Conservation (phyloP, 2,329 filamentous ascomycete genomes). For the Aspergillus uvarum region DNA sequence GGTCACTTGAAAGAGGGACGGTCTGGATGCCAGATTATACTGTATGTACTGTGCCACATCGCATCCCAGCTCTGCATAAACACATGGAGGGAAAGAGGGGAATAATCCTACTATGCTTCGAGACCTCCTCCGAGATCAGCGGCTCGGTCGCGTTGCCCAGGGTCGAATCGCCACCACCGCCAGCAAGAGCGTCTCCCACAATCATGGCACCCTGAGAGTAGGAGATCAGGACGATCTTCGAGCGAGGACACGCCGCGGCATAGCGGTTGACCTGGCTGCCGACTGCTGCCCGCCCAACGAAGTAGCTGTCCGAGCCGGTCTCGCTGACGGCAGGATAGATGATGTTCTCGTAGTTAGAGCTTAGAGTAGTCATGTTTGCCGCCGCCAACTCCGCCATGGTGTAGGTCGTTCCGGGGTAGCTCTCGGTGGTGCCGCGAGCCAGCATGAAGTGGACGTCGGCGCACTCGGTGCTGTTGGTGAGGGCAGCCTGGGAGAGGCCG, state of each 20-base stretch:
- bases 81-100: no score
- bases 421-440: neutral
- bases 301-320: neutral
- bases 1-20: no score
- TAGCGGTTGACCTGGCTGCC: neutral
- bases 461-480: neutral
- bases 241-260: neutral
- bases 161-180: neutral
- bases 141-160: neutral
- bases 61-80: no score
- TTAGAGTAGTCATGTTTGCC: neutral
- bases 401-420: neutral
- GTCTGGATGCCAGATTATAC: no score
- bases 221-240: neutral
- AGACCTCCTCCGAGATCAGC: neutral
- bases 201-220: conserved; percentile 1
- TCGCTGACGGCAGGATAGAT: neutral
- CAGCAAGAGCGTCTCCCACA: neutral
- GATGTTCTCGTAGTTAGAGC: neutral
- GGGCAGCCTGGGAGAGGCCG: no score
- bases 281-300: neutral
- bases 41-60: no score
- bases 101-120: neutral
- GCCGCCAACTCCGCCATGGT: neutral
- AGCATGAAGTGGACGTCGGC: neutral